Percentiles rank a stretch among this genome's conserved stretches.
These are phyloP conservation scores for Musa schizocarpa DNA, from an alignment of 176 grass and related monocot species.

Conservation along the genomic window DNA sequence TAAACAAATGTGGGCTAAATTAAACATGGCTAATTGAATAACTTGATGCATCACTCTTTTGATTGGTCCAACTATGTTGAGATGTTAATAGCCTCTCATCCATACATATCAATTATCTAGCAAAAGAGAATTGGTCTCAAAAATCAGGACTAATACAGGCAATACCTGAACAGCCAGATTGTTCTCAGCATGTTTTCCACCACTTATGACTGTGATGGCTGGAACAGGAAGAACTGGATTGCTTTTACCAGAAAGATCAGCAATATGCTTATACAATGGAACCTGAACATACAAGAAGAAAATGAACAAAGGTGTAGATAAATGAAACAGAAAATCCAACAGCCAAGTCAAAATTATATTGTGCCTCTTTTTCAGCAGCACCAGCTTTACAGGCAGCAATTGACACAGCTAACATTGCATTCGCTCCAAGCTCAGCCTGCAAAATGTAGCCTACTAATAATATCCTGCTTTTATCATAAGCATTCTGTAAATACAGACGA, in stretches of 20 bases:
- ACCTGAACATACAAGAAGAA: slow-evolving; percentile 37
- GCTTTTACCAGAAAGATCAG: slow-evolving; percentile 86
- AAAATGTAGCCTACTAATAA: slow-evolving; percentile 2
- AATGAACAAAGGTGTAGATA: neutral
- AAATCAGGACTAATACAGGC: slow-evolving; percentile 18
- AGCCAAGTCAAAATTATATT: slow-evolving; percentile 1
- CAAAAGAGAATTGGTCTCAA: neutral
- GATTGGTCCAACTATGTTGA: neutral
- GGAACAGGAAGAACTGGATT: slow-evolving; percentile 64
- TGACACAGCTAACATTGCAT: slow-evolving; percentile 89
- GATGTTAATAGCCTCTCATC: neutral
- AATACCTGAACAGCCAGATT: slow-evolving; percentile 68
- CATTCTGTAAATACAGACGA: neutral
- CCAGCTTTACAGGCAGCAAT: slow-evolving; percentile 99
- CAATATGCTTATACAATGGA: slow-evolving; percentile 91
- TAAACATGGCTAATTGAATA: too few relatives aligned
- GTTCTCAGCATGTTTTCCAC: slow-evolving; percentile 83
- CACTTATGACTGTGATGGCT: slow-evolving; percentile 81
- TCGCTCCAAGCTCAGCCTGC: slow-evolving; percentile 73
- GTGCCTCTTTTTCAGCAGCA: slow-evolving; percentile 91
- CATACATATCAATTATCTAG: neutral
- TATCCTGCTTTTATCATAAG: neutral
- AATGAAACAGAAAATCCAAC: slow-evolving; percentile 10
- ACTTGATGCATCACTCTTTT: too few relatives aligned
- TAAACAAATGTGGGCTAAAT: too few relatives aligned